A percentile compares a stretch with the other conserved stretches of the same genome.
Conservation (phyloP, 352 stramenopile genomes). For the Elongisporangium undulatum region DNA sequence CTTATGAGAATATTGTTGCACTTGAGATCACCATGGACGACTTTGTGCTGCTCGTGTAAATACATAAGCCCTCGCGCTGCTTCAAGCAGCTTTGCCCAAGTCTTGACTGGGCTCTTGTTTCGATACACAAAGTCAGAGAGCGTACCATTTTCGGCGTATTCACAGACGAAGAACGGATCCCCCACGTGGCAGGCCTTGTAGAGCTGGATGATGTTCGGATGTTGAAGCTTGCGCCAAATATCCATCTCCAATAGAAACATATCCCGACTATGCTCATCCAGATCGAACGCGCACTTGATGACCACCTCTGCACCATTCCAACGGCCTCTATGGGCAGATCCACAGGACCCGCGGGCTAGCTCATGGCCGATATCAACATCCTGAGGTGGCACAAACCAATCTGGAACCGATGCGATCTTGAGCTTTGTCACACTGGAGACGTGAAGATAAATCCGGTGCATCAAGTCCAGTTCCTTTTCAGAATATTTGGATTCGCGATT, state of each 20-base stretch:
- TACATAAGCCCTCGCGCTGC: conserved; percentile 7
- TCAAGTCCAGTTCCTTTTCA: conserved; percentile 3
- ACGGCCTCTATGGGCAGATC: no score
- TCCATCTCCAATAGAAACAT: conserved; percentile 12
- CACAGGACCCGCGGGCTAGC: no score
- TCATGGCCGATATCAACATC: conserved; percentile 6
- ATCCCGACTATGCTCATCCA: no score
- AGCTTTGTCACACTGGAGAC: conserved; percentile 4
- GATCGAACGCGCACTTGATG: no score
- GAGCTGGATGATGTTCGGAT: conserved; percentile 19
- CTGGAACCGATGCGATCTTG: conserved; percentile 2
- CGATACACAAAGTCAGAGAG: conserved; percentile 4
- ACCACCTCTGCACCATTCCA: no score
- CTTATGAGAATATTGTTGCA: conserved; percentile 23
- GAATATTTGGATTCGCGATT: conserved; percentile 10
- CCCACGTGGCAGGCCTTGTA: conserved; percentile 9
- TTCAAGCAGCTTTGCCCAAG: conserved; percentile 2
- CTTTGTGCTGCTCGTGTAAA: conserved; percentile 5
- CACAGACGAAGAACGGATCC: conserved; percentile 11
- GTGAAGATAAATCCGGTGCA: conserved; percentile 3
- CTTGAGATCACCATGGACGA: conserved; percentile 20
- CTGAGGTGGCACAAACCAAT: conserved; percentile 16
- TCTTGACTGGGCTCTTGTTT: no score
- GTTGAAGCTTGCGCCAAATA: conserved; percentile 12
- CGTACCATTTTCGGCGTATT: conserved; percentile 6